Conservation (phyloP, 2,329 filamentous ascomycete genomes). For the Penicillium sclerotigenum region DNA sequence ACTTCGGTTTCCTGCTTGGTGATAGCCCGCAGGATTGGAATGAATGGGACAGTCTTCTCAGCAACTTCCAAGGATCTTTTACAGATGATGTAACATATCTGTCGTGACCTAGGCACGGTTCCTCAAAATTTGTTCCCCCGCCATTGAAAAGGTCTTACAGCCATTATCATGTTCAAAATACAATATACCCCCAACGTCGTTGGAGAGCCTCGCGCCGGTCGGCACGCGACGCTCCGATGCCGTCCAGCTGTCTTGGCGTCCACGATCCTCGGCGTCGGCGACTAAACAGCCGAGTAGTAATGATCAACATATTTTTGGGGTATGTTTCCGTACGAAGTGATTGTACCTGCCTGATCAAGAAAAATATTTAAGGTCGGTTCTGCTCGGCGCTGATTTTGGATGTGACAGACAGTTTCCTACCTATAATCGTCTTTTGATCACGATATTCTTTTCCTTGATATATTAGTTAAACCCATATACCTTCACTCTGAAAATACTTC, state of each 20-base stretch:
- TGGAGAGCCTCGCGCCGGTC: constrained; percentile 3
- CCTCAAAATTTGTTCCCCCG: neutral
- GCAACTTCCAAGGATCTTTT: constrained; percentile 25
- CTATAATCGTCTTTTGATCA: neutral
- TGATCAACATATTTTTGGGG: neutral
- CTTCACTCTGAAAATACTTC: neutral
- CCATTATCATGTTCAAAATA: neutral
- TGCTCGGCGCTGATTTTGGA: neutral
- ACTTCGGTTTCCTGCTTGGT: constrained; percentile 12
- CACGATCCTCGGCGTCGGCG: constrained; percentile 13
- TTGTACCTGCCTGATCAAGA: neutral
- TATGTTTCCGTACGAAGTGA: neutral
- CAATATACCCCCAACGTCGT: neutral
- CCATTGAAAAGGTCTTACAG: neutral
- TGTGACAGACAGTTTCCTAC: neutral
- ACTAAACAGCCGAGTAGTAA: neutral
- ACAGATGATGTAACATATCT: constrained; percentile 17
- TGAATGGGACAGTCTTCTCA: constrained; percentile 31
- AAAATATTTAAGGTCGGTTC: neutral
- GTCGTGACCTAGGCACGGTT: neutral
- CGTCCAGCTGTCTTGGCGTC: neutral
- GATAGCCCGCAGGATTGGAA: constrained; percentile 28
- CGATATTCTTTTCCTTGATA: neutral
- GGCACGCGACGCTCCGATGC: constrained; percentile 8
- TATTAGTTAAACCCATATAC: neutral